Conservation (phyloP, 1,284 basidiomycete species). For the Austropuccinia psidii region DNA sequence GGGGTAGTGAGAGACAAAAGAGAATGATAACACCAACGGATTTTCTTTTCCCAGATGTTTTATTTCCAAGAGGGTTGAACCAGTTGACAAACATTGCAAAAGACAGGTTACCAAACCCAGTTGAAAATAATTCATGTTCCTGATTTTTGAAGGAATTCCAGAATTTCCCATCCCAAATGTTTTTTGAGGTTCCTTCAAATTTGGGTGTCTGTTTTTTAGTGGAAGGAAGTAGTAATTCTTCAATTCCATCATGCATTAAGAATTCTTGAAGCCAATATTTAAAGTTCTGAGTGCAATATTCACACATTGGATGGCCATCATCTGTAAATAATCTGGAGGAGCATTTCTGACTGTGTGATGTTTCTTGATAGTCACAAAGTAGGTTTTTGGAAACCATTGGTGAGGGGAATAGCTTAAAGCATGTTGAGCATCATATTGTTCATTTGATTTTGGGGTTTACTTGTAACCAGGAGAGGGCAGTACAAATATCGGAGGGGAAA, state of each 20-base stretch:
- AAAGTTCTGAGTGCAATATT: constrained; percentile 28
- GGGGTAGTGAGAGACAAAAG: not conserved
- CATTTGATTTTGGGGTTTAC: not conserved
- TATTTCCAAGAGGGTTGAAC: not conserved
- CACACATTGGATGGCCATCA: not conserved
- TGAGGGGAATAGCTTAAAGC: constrained; percentile 10
- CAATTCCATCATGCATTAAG: constrained; percentile 4
- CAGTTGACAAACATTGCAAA: not conserved
- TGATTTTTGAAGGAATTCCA: too few relatives aligned
- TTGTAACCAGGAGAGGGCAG: constrained; percentile 15
- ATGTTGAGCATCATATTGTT: constrained; percentile 1
- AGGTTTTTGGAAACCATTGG: not conserved
- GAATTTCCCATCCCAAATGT: too few relatives aligned
- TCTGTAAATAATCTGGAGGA: not conserved
- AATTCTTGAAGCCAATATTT: constrained; percentile 8
- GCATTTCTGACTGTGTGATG: constrained; percentile 5
- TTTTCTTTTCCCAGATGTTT: not conserved
- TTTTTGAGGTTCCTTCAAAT: not conserved
- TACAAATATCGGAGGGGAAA: constrained; percentile 9
- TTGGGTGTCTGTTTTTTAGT: not conserved
- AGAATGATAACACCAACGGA: not conserved
- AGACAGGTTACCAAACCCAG: too few relatives aligned
- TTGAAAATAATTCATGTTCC: too few relatives aligned
- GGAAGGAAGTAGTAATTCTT: not conserved
- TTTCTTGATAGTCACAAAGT: constrained; percentile 7